Evolutionary conservation across 768 basidiomycete species (phyloP).

Genomic region (Amanita pseudoporphyria): DNA sequence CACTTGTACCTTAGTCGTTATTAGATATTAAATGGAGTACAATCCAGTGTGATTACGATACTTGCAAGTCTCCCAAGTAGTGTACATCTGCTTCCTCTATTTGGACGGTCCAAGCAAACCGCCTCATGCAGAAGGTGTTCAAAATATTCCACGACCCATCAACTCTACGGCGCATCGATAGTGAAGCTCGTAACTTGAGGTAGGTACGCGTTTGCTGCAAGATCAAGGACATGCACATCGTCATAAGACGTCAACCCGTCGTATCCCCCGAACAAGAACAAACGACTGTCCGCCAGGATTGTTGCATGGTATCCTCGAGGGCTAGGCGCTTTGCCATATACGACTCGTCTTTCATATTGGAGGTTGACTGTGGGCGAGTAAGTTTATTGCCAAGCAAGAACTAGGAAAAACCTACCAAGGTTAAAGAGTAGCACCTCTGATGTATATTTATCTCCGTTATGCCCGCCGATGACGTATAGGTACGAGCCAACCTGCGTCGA

Average conservation of each 20-base stretch:
- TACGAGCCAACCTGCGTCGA: conserved; percentile 89
- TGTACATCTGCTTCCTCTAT: neutral
- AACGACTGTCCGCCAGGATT: conserved; percentile 70
- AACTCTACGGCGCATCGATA: conserved; percentile 28
- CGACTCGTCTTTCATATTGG: conserved; percentile 66
- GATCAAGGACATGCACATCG: conserved; percentile 78
- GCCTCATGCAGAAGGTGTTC: neutral
- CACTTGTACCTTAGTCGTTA: neutral
- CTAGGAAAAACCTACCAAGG: conserved; percentile 44
- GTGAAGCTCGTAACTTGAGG: conserved; percentile 80
- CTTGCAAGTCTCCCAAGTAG: neutral
- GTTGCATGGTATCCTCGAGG: conserved; percentile 82
- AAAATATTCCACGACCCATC: neutral
- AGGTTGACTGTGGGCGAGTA: conserved; percentile 51
- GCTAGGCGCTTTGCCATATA: conserved; percentile 60
- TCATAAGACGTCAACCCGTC: conserved; percentile 79
- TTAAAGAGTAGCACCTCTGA: conserved; percentile 78
- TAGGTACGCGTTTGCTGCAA: conserved; percentile 81
- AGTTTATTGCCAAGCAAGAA: neutral
- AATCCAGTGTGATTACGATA: neutral
- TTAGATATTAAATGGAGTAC: neutral
- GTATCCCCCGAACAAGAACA: conserved; percentile 85
- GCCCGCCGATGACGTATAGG: conserved; percentile 83
- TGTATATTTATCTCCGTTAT: conserved; percentile 69
- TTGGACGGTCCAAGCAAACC: neutral